Evolutionary conservation across 2,329 filamentous ascomycete species (phyloP), one percentile per base, ranked within the genome.

Genomic region (Lachnum nothofagi): DNA sequence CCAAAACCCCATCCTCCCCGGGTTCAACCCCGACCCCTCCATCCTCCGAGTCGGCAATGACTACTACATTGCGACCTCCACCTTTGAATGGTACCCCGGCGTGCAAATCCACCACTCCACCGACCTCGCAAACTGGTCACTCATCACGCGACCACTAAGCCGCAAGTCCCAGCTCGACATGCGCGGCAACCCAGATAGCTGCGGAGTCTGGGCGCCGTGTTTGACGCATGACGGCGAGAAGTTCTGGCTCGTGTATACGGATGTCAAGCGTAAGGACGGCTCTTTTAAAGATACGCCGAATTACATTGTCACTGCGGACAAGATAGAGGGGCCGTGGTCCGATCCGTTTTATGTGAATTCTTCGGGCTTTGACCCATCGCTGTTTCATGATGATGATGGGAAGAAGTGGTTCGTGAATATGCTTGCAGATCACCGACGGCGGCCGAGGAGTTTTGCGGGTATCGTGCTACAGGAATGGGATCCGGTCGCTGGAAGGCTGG

Each of bases 201-300:
- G 78, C 56, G 78, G 78, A 31, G 68, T 84, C n/a, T 84, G 80
- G 78, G 80, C 80, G 2, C 81, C 81, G 0, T 84, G 80, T 57
- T 70, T 85, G 17, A 78, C 74, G 0, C 78, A 83, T 55, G 79
- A 83, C 54, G 79, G 78, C 39, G 69, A 74, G 2, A 73, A 67
- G 46, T 84, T 82, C 65, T 83, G 75, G 72, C 73, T 84, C 4
- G 80, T 83, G 2, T 84, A 81, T 62, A 82, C 80, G 1, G 79
- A 83, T 57, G 79, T 84, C 14, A 84, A 83, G 67, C 78, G 80
- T 54, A 83, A 83, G 61, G 81, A 84, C 56, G 81, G 80, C 10
- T 78, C 75, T 2, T 83, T 82, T 71, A 82, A 81, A 62, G 80
- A 83, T 57, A 73, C 77, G 1, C 80, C 76, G 55, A 84, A 83